These are phyloP conservation scores for Xylaria palmicola DNA, from an alignment of 495 filamentous ascomycete genomes.

Conservation along the genomic window DNA sequence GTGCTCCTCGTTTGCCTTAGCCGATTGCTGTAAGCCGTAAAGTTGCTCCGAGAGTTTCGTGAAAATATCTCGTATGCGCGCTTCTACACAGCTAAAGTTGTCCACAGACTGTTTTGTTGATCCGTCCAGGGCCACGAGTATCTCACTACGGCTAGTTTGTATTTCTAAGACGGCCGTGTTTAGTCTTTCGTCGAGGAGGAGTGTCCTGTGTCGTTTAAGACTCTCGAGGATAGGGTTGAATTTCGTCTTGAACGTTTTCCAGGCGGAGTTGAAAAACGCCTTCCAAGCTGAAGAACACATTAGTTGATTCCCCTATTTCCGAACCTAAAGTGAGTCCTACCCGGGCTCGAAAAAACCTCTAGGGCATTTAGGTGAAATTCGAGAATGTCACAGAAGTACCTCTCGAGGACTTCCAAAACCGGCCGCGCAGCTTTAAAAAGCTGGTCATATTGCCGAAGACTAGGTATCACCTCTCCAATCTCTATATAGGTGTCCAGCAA, in stretches of 20 bases:
- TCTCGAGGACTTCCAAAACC: background rate
- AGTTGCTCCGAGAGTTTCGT: no score
- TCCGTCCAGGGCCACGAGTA: no score
- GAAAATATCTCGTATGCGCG: no score
- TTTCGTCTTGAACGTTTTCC: background rate
- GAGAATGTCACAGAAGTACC: background rate
- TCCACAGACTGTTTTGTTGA: no score
- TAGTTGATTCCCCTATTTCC: no score
- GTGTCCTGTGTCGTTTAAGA: background rate
- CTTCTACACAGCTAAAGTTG: no score
- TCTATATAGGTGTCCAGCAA: background rate
- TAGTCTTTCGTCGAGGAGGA: background rate
- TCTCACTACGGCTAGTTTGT: no score
- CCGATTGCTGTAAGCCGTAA: no score
- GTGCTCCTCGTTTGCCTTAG: no score
- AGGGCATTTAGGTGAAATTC: background rate
- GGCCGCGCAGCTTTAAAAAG: background rate
- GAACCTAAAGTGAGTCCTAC: background rate
- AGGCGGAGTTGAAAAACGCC: background rate
- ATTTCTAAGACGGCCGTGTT: background rate
- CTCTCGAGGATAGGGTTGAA: background rate
- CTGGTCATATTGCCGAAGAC: slow-evolving; percentile 1
- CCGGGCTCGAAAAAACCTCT: background rate
- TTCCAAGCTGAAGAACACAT: background rate
- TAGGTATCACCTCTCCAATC: background rate